Evolutionary conservation across 2,329 filamentous ascomycete species (phyloP).

Genomic region (Chaetomiaceae sp.): DNA sequence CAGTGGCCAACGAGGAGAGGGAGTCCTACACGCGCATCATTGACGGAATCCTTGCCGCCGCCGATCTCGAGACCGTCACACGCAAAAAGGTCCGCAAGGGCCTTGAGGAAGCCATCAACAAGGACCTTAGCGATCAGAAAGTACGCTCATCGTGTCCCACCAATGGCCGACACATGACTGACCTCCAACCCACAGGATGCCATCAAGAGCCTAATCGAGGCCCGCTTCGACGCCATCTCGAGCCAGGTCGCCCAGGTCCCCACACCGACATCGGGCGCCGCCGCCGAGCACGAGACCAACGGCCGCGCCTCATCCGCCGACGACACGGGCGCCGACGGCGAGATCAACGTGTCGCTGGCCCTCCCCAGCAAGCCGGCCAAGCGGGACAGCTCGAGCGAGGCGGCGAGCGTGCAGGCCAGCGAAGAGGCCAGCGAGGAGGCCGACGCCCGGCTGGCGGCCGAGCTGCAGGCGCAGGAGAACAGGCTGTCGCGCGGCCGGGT

Average conservation of each 20-base stretch:
- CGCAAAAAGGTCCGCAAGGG: constrained; percentile 59
- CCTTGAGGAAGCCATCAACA: constrained; percentile 51
- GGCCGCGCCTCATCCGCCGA: constrained; percentile 32
- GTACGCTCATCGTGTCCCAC: constrained; percentile 32
- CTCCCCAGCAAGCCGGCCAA: constrained; percentile 64
- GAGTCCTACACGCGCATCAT: constrained; percentile 54
- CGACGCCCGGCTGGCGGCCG: constrained; percentile 81
- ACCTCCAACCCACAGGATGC: constrained; percentile 50
- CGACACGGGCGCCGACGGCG: constrained; percentile 34
- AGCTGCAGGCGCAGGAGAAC: constrained; percentile 91
- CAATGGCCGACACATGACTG: background rate
- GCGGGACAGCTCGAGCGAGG: constrained; percentile 53
- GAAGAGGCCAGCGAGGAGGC: too few species aligned
- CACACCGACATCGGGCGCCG: constrained; percentile 38
- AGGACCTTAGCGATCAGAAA: constrained; percentile 57
- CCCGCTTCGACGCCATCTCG: constrained; percentile 67
- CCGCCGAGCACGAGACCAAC: constrained; percentile 33
- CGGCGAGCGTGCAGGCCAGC: too few species aligned
- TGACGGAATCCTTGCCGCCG: constrained; percentile 54
- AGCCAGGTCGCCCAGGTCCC: constrained; percentile 43
- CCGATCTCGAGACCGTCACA: constrained; percentile 59
- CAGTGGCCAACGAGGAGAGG: constrained; percentile 49
- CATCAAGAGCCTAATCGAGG: constrained; percentile 68
- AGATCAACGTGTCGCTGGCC: constrained; percentile 45
- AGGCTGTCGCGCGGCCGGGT: constrained; percentile 60